Percentiles rank a stretch among this genome's conserved stretches.
These are phyloP conservation scores for Aspergillus sclerotiicarbonarius DNA, from an alignment of 495 filamentous ascomycete species.

Conservation along the genomic window DNA sequence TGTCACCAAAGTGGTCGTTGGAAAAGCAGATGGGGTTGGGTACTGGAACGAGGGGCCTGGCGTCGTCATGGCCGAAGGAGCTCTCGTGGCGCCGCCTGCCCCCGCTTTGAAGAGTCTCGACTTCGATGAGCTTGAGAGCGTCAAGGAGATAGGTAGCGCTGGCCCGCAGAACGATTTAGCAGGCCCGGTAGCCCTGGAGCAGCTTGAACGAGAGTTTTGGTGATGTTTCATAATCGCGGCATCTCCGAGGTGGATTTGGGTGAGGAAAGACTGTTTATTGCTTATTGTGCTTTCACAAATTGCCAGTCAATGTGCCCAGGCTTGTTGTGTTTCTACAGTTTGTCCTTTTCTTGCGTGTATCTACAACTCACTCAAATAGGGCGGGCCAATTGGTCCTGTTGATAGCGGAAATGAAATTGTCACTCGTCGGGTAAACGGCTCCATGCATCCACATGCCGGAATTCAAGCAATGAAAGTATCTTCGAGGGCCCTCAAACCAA, in stretches of 20 bases:
- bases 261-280: too few species aligned
- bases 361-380: too few species aligned
- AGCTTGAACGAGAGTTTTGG: slow-evolving; percentile 17
- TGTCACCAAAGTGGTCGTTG: slow-evolving; percentile 30
- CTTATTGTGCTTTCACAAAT: too few species aligned
- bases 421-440: too few species aligned
- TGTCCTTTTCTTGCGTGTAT: too few species aligned
- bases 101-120: slow-evolving; percentile 5
- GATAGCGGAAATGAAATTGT: too few species aligned
- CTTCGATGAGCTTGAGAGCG: slow-evolving; percentile 21
- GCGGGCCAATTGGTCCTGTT: too few species aligned
- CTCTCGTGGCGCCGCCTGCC: neutral
- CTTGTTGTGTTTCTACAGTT: too few species aligned
- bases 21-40: slow-evolving; percentile 38
- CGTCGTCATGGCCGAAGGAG: neutral
- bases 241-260: too few species aligned
- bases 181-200: neutral
- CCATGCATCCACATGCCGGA: neutral
- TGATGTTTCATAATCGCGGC: neutral
- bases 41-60: slow-evolving; percentile 26
- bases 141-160: slow-evolving; percentile 22
- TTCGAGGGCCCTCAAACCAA: neutral
- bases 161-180: neutral
- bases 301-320: too few species aligned
- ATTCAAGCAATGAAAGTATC: neutral